These are phyloP conservation scores for Lanmaoa pseudosensibilis DNA, from an alignment of 768 basidiomycete genomes.

Conservation along the genomic window DNA sequence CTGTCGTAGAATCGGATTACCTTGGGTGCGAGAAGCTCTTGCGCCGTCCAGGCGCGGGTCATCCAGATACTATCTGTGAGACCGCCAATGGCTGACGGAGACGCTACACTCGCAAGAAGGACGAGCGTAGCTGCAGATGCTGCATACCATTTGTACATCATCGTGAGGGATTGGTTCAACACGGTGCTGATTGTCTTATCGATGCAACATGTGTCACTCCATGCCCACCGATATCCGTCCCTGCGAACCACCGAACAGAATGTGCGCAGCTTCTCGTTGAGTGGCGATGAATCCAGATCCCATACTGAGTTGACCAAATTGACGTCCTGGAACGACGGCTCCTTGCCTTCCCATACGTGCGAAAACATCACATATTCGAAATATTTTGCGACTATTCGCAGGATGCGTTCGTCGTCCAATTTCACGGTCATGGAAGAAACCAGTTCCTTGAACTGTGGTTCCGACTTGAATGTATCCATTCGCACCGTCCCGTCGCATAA, in stretches of 20 bases:
- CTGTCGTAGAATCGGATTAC: constrained; percentile 8
- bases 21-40: constrained; percentile 14
- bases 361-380: constrained; percentile 4
- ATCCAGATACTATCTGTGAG: constrained; percentile 5
- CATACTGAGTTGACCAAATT: background rate
- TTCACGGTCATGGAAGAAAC: background rate
- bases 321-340: constrained; percentile 4
- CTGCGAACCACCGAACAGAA: background rate
- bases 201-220: constrained; percentile 11
- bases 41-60: constrained; percentile 18
- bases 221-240: constrained; percentile 15
- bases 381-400: background rate
- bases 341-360: no score
- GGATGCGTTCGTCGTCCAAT: background rate
- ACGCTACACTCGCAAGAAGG: background rate
- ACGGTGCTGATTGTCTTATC: constrained; percentile 6
- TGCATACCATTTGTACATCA: no score
- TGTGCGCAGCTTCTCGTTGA: background rate
- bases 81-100: background rate
- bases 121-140: background rate
- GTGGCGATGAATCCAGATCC: background rate
- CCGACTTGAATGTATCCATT: background rate
- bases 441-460: background rate
- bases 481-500: background rate
- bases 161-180: no score